Percentiles rank a stretch among this genome's conserved stretches.
phyloP scores from a whole-genome alignment of 139 green algal genomes.

The Chlamydomonas sphaeroides region DNA sequence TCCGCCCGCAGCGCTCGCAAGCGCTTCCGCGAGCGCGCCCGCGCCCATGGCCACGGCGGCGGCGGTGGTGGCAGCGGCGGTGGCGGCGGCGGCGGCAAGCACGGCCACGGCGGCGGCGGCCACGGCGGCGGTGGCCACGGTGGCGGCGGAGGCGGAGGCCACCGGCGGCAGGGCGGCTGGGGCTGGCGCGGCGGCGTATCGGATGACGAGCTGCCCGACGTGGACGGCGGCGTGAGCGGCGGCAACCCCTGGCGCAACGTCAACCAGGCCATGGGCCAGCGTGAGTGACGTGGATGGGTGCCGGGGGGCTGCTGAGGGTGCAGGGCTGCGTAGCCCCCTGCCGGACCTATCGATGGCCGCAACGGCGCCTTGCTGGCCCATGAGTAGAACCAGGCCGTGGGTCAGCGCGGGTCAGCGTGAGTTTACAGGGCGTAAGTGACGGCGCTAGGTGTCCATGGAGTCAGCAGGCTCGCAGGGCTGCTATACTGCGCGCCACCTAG shows the following conservation, averaged over 20 bases:
- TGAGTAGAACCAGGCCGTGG: too few species aligned
- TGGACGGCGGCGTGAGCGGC: background rate
- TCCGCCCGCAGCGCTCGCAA: background rate
- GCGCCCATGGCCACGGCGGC: background rate
- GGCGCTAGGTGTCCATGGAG: too few species aligned
- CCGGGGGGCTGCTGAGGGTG: background rate
- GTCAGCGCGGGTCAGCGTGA: too few species aligned
- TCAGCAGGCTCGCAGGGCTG: too few species aligned
- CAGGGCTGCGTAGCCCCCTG: too few species aligned
- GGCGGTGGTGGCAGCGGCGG: background rate
- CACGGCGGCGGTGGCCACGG: slow-evolving; percentile 1
- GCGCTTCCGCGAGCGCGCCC: background rate
- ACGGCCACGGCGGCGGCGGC: background rate
- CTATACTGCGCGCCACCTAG: too few species aligned
- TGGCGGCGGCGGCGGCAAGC: slow-evolving; percentile 4
- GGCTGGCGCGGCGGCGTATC: slow-evolving; percentile 10
- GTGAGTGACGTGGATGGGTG: background rate
- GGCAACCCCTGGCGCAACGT: slow-evolving; percentile 29
- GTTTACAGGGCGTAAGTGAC: too few species aligned
- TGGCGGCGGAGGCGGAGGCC: background rate
- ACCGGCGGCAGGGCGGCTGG: slow-evolving; percentile 5
- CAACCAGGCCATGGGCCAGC: slow-evolving; percentile 3
- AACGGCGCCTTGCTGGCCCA: too few species aligned
- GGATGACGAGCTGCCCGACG: slow-evolving; percentile 22
- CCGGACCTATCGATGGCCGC: too few species aligned